Conservation (phyloP, 164 flowering plant species). For the Saururus chinensis region DNA sequence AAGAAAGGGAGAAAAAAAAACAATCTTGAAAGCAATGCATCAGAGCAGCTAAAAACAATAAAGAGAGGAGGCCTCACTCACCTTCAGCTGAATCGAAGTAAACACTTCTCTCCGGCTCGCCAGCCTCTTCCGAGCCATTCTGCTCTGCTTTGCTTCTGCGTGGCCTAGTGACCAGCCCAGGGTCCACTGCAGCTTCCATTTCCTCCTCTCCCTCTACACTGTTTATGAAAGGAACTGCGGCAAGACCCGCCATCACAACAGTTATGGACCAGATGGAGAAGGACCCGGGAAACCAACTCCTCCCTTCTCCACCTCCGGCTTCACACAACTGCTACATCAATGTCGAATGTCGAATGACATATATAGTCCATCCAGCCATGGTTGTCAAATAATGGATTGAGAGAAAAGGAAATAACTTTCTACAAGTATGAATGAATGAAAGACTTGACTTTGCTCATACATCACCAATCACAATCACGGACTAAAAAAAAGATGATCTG, state of each 20-base stretch:
- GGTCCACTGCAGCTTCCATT: not conserved
- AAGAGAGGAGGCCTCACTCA: not conserved
- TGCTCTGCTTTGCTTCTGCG: not conserved
- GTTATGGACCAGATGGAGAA: not conserved
- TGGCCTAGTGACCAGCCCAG: not conserved
- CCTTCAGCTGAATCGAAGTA: constrained; percentile 4
- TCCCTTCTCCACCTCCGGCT: too few relatives aligned
- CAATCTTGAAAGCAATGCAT: not conserved
- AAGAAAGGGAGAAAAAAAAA: too few relatives aligned
- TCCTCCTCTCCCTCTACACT: not conserved
- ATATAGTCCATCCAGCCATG: too few relatives aligned
- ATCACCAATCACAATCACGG: too few relatives aligned
- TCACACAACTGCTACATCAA: too few relatives aligned
- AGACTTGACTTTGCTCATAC: too few relatives aligned
- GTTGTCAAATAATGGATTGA: too few relatives aligned
- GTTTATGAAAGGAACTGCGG: not conserved
- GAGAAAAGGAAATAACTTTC: too few relatives aligned
- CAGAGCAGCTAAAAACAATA: not conserved
- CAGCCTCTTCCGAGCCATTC: constrained; percentile 1
- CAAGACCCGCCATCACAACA: not conserved
- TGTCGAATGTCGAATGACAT: too few relatives aligned
- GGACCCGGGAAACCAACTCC: not conserved
- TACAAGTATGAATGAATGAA: too few relatives aligned
- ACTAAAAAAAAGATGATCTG: too few relatives aligned
- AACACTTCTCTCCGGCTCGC: not conserved